Base-by-base conservation (phyloP, 305 asterid species). In the Fraxinus sp. region DNA sequence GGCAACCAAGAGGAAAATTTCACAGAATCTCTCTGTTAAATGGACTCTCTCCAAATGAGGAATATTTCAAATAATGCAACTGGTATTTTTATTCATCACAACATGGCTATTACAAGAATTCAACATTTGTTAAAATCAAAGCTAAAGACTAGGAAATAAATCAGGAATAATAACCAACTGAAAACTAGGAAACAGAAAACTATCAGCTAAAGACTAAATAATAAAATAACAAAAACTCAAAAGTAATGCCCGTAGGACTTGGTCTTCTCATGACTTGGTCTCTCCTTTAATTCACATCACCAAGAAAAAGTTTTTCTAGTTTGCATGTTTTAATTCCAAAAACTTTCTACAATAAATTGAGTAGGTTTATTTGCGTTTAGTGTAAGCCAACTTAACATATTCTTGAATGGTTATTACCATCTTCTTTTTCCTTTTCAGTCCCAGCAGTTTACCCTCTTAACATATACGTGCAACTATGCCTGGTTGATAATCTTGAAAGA, bases 361-460 rank as follows among this genome's bases (percentile, higher is more conserved):
- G 59, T 14, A 49, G 59, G 20, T 16, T 49, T 66, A 26, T 24
- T 26, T 62, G 32, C 66, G 37, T 83, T 39, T 75, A 73, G 55
- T 8, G 16, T 24, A 16, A 22, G 78, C 36, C 77, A 41, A 68
- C 13, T 74, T 70, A 73, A 28, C 76, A 20, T 41, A n/a, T 30
- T 74, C 75, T 28, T 14, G 37, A 22, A 76, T 66, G 46, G 68
- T 83, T 77, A 85, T 71, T 32, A 22, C 16, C 73, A 46, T n/a
- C 55, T 9, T 85, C 35, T 76, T 77, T 57, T 76, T 78, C 16
- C 0, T 76, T 85, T 78, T 14, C 94, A 95, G 98, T 93, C 87
- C 97, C 99, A 16, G 86, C 95, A 81, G 85, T 88, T 64, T 88
- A 89, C 86, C 97, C 97, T 74, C 82, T 90, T 36, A 90, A 91